Percentiles rank a stretch among this genome's conserved stretches.
Evolutionary conservation across 306 rosid species (phyloP).

Genomic region (Cucurbita pepo): DNA sequence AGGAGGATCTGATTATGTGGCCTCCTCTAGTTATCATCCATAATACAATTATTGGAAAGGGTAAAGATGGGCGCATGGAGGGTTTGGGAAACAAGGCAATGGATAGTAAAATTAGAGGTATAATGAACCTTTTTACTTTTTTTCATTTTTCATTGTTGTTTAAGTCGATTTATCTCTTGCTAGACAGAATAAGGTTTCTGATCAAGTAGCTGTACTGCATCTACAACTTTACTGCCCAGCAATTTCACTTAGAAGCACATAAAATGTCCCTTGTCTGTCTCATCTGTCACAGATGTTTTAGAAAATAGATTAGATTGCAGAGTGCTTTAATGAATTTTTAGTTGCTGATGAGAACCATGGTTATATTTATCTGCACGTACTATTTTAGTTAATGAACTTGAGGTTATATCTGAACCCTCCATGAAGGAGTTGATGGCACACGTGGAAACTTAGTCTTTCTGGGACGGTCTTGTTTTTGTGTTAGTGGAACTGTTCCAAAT

Average conservation of each 20-base stretch:
- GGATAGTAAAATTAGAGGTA: slow-evolving; percentile 94
- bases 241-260: neutral
- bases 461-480: neutral
- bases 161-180: slow-evolving; percentile 1
- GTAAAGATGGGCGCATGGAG: slow-evolving; percentile 92
- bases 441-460: neutral
- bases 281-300: neutral
- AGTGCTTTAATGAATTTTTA: neutral
- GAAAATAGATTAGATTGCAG: neutral
- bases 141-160: slow-evolving; percentile 15
- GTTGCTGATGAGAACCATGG: neutral
- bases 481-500: neutral
- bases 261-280: neutral
- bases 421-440: neutral
- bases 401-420: neutral
- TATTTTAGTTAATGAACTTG: neutral
- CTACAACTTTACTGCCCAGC: neutral
- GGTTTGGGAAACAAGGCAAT: slow-evolving; percentile 98
- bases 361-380: neutral
- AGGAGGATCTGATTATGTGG: slow-evolving; percentile 93
- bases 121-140: slow-evolving; percentile 22
- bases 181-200: slow-evolving; percentile 1
- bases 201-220: slow-evolving; percentile 7
- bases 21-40: slow-evolving; percentile 96
- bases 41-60: slow-evolving; percentile 77